Evolutionary conservation across 2,329 filamentous ascomycete species (phyloP).

Genomic region (Huntiella bhutanensis): DNA sequence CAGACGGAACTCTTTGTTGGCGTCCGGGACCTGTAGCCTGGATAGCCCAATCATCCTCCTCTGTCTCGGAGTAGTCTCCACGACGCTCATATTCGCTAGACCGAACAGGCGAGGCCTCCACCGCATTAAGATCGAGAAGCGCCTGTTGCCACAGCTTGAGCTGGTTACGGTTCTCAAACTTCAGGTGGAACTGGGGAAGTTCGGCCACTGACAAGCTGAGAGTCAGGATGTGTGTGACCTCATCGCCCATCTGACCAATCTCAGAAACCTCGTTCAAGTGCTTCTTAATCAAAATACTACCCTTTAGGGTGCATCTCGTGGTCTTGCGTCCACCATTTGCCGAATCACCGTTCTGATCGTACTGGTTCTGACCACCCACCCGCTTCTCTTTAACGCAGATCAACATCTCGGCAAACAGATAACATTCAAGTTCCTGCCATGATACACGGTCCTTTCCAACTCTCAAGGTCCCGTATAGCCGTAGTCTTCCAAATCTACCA

Average conservation of each 20-base stretch:
- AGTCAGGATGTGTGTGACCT: conserved; percentile 52
- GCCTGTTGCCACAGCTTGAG: conserved; percentile 82
- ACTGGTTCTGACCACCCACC: conserved; percentile 24
- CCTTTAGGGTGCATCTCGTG: conserved; percentile 75
- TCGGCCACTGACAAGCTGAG: conserved; percentile 81
- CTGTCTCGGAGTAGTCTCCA: conserved; percentile 57
- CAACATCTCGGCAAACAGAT: conserved; percentile 94
- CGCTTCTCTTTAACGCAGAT: conserved; percentile 99
- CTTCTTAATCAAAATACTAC: conserved; percentile 95
- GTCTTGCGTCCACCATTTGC: conserved; percentile 35
- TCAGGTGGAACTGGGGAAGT: conserved; percentile 81
- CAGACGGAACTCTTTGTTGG: conserved; percentile 58
- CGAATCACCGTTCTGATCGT: conserved; percentile 46
- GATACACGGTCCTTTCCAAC: conserved; percentile 92
- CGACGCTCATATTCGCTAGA: conserved; percentile 57
- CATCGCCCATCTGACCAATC: conserved; percentile 44
- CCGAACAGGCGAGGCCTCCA: conserved; percentile 43
- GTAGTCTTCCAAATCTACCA: conserved; percentile 76
- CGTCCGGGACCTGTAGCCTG: conserved; percentile 29
- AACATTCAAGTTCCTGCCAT: conserved; percentile 97
- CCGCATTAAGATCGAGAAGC: conserved; percentile 60
- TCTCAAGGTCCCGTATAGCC: conserved; percentile 71
- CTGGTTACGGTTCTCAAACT: conserved; percentile 67
- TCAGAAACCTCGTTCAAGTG: conserved; percentile 80
- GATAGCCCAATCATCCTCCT: conserved; percentile 60